Conservation (phyloP, 139 green algal species). For the Limnomonas spitsbergensis region DNA sequence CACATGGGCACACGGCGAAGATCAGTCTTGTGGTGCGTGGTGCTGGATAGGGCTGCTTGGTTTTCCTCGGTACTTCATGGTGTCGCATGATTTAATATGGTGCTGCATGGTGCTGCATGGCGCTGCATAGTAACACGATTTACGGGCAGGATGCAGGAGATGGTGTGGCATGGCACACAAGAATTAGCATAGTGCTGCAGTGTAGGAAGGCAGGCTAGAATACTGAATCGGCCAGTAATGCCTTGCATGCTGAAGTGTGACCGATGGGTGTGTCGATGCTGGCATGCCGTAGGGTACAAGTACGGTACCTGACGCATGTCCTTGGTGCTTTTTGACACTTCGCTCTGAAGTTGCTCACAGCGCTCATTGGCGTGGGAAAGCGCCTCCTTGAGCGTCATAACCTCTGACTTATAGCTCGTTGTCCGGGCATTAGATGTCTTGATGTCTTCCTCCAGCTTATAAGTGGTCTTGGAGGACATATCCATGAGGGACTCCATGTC, state of each 20-base stretch:
- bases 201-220: no score
- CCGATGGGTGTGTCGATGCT: no score
- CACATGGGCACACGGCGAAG: neutral
- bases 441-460: slow-evolving; percentile 15
- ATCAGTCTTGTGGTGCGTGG: no score
- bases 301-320: slow-evolving; percentile 13
- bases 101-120: no score
- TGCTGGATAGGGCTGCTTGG: no score
- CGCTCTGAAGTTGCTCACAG: slow-evolving; percentile 22
- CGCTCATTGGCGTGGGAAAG: slow-evolving; percentile 7
- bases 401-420: slow-evolving; percentile 13
- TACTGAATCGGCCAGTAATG: no score
- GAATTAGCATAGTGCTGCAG: no score
- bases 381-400: slow-evolving; percentile 15
- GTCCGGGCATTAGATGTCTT: neutral
- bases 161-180: no score
- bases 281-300: no score
- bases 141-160: neutral
- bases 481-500: slow-evolving; percentile 42
- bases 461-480: slow-evolving; percentile 23
- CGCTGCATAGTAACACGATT: neutral
- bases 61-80: no score
- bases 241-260: no score
- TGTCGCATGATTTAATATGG: no score
- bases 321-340: slow-evolving; percentile 8